These are phyloP conservation scores for Dendrobium officinale DNA, from an alignment of 106 monocot genomes.

Conservation along the genomic window DNA sequence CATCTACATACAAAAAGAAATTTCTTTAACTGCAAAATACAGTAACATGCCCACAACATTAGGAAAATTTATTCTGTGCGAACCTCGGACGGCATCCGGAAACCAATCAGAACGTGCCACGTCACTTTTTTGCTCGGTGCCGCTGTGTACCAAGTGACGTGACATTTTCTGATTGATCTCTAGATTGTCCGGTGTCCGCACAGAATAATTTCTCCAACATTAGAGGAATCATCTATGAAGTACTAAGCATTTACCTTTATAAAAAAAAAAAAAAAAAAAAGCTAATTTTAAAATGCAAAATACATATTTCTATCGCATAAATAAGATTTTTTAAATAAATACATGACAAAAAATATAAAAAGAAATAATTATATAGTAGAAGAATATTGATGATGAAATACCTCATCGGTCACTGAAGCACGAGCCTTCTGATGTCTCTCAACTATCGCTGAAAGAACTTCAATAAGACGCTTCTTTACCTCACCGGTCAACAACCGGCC, in stretches of 20 bases:
- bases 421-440: conserved; percentile 73
- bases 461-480: conserved; percentile 68
- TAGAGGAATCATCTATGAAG: background rate
- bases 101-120: no score
- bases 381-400: background rate
- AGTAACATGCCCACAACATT: background rate
- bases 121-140: no score
- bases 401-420: conserved; percentile 77
- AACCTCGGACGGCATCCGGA: no score
- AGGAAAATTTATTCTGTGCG: no score
- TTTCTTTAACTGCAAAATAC: background rate
- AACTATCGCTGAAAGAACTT: conserved; percentile 76
- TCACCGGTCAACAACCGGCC: conserved; percentile 88
- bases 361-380: conserved; percentile 6
- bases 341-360: background rate
- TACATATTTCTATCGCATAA: background rate
- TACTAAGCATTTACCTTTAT: background rate
- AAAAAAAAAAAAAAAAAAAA: background rate
- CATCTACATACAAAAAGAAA: conserved; percentile 41
- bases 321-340: background rate
- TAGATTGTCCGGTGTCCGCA: no score
- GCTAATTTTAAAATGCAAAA: background rate
- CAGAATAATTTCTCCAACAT: background rate
- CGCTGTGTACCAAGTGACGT: no score
- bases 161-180: no score